These are phyloP conservation scores for Lentinula raphanica DNA, from an alignment of 768 basidiomycete species.

Conservation along the genomic window DNA sequence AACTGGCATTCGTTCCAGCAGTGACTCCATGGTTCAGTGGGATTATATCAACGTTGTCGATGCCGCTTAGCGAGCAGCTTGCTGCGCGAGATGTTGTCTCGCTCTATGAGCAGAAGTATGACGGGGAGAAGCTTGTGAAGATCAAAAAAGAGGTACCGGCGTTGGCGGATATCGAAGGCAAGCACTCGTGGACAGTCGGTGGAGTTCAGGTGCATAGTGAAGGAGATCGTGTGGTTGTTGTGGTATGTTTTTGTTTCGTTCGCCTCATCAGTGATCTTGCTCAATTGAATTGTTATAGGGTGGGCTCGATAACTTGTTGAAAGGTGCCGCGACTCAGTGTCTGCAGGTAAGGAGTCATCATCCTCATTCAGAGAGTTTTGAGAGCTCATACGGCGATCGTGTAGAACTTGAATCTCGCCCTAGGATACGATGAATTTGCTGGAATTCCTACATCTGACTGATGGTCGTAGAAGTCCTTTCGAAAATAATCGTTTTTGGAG, in stretches of 20 bases:
- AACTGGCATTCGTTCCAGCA: slow-evolving; percentile 80
- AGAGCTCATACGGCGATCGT: background rate
- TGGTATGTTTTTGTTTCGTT: slow-evolving; percentile 47
- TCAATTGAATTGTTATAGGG: slow-evolving; percentile 44
- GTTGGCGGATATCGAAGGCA: slow-evolving; percentile 68
- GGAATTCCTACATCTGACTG: slow-evolving; percentile 39
- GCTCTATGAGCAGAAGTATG: slow-evolving; percentile 77
- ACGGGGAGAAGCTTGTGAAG: slow-evolving; percentile 64
- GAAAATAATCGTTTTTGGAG: too few species aligned
- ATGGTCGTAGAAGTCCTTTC: too few species aligned
- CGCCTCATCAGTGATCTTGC: background rate
- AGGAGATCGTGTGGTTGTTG: slow-evolving; percentile 89
- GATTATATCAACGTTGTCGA: slow-evolving; percentile 81
- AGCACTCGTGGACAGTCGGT: slow-evolving; percentile 88
- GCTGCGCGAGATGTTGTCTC: slow-evolving; percentile 66
- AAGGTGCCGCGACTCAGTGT: slow-evolving; percentile 99
- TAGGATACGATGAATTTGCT: slow-evolving; percentile 73
- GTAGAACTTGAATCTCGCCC: slow-evolving; percentile 76
- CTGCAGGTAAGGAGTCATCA: slow-evolving; percentile 60
- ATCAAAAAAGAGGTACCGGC: slow-evolving; percentile 67
- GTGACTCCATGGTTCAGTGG: slow-evolving; percentile 97
- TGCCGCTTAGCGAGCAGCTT: slow-evolving; percentile 66
- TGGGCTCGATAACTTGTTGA: slow-evolving; percentile 92
- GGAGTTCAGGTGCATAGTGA: slow-evolving; percentile 90
- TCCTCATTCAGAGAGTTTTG: background rate